Evolutionary conservation across 169 alveolate species (phyloP).

Genomic region (Plasmodium coatneyi): DNA sequence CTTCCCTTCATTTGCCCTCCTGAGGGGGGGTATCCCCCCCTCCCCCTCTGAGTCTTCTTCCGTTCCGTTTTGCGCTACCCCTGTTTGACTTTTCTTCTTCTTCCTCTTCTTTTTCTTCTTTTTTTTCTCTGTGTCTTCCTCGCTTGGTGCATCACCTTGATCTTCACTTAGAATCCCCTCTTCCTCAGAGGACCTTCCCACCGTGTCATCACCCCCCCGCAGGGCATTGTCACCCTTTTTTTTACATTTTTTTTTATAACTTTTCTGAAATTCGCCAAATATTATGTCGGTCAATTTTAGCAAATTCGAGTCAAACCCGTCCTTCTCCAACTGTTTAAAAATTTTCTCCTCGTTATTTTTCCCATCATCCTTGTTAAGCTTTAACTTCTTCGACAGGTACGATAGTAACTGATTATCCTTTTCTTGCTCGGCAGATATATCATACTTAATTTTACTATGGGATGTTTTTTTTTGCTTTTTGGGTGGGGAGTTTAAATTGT

Average conservation of each 20-base stretch:
- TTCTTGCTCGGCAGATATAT: constrained; percentile 68
- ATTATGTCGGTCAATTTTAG: constrained; percentile 56
- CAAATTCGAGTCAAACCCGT: constrained; percentile 66
- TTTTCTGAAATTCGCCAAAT: constrained; percentile 57
- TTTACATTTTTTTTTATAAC: not conserved
- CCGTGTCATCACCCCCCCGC: not conserved
- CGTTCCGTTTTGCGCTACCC: not conserved
- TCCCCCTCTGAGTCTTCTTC: not conserved
- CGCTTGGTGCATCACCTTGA: not conserved
- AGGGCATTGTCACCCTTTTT: not conserved
- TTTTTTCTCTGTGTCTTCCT: constrained; percentile 13
- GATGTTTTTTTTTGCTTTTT: not conserved
- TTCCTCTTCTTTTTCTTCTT: constrained; percentile 13
- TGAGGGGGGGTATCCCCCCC: not conserved
- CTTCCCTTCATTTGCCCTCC: not conserved
- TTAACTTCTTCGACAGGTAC: constrained; percentile 71
- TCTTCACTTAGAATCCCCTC: not conserved
- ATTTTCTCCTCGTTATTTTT: constrained; percentile 71
- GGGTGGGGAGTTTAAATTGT: constrained; percentile 6
- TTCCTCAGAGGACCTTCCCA: not conserved
- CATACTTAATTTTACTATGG: not conserved
- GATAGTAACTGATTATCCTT: constrained; percentile 77
- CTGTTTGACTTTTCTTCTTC: not conserved
- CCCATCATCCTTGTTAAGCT: constrained; percentile 27
- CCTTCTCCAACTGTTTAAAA: constrained; percentile 63